A percentile compares a stretch with the other conserved stretches of the same genome.
These are phyloP conservation scores for Goffeauzyma gilvescens DNA, from an alignment of 768 basidiomycete species.

Conservation along the genomic window DNA sequence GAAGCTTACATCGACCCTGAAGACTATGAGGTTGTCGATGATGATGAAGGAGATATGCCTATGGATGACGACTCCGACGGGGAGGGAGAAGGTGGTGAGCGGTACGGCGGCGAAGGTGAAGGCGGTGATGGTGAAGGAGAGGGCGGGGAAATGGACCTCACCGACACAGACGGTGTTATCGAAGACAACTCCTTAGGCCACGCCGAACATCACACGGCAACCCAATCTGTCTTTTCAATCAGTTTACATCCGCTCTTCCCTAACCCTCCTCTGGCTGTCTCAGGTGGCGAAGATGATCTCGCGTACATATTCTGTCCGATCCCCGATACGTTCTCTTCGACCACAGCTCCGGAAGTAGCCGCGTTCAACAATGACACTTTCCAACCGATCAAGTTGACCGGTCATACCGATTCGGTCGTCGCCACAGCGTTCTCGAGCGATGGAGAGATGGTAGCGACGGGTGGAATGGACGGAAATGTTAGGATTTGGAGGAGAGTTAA, in stretches of 20 bases:
- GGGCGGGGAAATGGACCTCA: slow-evolving; percentile 45
- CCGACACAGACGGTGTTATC: slow-evolving; percentile 28
- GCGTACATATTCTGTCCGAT: slow-evolving; percentile 53
- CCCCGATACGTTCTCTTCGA: slow-evolving; percentile 12
- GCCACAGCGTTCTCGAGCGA: slow-evolving; percentile 61
- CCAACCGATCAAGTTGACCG: slow-evolving; percentile 46
- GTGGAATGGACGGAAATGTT: slow-evolving; percentile 94
- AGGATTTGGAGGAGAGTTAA: slow-evolving; percentile 70
- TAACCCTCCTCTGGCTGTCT: slow-evolving; percentile 55
- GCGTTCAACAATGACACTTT: slow-evolving; percentile 22
- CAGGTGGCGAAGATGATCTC: slow-evolving; percentile 86
- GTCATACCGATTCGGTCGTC: slow-evolving; percentile 82
- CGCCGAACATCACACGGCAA: slow-evolving; percentile 38
- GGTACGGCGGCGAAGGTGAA: slow-evolving; percentile 40
- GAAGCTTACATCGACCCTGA: slow-evolving; percentile 10
- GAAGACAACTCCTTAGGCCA: slow-evolving; percentile 16
- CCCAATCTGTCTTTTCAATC: slow-evolving; percentile 61
- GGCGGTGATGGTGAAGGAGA: slow-evolving; percentile 34
- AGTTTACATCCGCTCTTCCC: slow-evolving; percentile 55
- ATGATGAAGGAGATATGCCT: slow-evolving; percentile 14
- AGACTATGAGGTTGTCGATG: slow-evolving; percentile 4
- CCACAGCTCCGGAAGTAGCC: slow-evolving; percentile 1
- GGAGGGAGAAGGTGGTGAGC: slow-evolving; percentile 34
- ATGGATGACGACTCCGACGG: slow-evolving; percentile 21
- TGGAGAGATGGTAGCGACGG: slow-evolving; percentile 82